phyloP scores from a whole-genome alignment of 495 filamentous ascomycete species.

The Cryomyces minteri region DNA sequence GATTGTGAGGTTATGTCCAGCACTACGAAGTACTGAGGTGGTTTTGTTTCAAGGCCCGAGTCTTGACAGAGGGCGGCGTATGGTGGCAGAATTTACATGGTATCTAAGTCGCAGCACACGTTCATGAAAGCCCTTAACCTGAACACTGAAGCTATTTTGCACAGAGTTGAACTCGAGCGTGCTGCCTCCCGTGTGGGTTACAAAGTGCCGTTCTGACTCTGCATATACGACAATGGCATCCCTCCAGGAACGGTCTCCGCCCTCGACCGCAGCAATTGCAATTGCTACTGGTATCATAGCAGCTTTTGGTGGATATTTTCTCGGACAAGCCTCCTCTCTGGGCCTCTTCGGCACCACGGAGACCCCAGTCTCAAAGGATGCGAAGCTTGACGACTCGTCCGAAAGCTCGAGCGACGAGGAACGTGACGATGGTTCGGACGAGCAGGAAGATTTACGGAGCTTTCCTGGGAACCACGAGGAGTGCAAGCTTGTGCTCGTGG shows the following conservation, averaged over 20 bases:
- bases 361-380: background rate
- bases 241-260: constrained; percentile 12
- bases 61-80: too few relatives aligned
- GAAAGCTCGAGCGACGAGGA: constrained; percentile 9
- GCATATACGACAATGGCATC: too few relatives aligned
- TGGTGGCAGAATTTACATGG: too few relatives aligned
- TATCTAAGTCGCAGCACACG: too few relatives aligned
- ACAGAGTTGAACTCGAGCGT: too few relatives aligned
- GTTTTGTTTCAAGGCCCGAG: too few relatives aligned
- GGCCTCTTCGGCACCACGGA: constrained; percentile 16
- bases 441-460: constrained; percentile 10
- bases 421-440: constrained; percentile 8
- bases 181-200: too few relatives aligned
- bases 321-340: constrained; percentile 22
- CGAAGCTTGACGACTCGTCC: background rate
- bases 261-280: constrained; percentile 18
- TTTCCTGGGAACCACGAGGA: constrained; percentile 41
- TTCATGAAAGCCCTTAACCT: too few relatives aligned
- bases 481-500: constrained; percentile 86
- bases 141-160: too few relatives aligned
- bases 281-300: constrained; percentile 21
- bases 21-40: background rate
- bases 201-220: too few relatives aligned
- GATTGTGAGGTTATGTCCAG: background rate
- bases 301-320: constrained; percentile 20